Conservation (phyloP, 805 yeast genomes). For the Candida berthetii region DNA sequence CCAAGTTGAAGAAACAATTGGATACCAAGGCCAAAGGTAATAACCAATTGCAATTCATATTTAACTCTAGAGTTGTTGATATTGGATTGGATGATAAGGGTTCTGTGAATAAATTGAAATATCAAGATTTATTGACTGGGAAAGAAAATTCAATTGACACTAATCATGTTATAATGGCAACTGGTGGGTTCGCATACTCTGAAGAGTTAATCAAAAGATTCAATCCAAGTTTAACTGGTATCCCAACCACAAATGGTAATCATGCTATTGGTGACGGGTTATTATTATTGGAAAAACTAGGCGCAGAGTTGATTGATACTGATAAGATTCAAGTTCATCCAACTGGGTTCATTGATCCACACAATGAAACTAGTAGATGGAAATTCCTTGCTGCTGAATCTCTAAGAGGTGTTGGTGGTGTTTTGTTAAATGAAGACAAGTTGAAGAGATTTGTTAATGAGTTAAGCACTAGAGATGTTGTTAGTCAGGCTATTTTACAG, state of each 20-base stretch:
- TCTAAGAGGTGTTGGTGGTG: constrained; percentile 53
- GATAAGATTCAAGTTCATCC: constrained; percentile 58
- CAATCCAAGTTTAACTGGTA: constrained; percentile 37
- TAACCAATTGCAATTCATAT: constrained; percentile 25
- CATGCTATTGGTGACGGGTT: constrained; percentile 59
- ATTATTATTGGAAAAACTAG: constrained; percentile 35
- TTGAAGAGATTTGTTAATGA: constrained; percentile 51
- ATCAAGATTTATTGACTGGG: constrained; percentile 23
- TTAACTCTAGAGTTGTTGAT: constrained; percentile 32
- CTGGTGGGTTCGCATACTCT: constrained; percentile 50
- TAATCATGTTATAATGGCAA: constrained; percentile 39
- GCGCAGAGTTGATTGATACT: constrained; percentile 49
- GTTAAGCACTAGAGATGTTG: constrained; percentile 45
- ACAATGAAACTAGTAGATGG: constrained; percentile 33
- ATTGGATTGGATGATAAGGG: constrained; percentile 21
- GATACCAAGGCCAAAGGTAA: constrained; percentile 23
- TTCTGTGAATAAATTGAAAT: constrained; percentile 36
- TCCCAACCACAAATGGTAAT: constrained; percentile 52
- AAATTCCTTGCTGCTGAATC: constrained; percentile 58
- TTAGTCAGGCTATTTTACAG: constrained; percentile 35
- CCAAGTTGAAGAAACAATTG: constrained; percentile 33
- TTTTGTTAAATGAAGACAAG: constrained; percentile 35
- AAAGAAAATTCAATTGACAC: constrained; percentile 19
- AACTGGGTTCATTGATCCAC: constrained; percentile 48
- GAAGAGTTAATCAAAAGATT: constrained; percentile 31